Conservation (phyloP, 257 asterid species). For the Capsicum rhomboideum region DNA sequence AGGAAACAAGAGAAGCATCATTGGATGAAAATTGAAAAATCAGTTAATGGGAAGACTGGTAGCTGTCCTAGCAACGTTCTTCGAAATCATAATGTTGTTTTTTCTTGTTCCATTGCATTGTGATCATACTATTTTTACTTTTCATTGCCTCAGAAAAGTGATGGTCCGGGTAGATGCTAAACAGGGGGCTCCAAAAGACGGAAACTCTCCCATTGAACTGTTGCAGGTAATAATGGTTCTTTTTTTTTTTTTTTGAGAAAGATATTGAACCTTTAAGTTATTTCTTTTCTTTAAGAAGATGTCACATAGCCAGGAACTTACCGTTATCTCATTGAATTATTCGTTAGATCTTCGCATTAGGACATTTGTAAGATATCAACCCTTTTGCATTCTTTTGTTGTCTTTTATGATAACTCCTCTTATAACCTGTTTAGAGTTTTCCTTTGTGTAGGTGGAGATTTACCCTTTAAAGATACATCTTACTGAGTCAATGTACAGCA, state of each 20-base stretch:
- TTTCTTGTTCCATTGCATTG: not conserved
- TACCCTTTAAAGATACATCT: slow-evolving; percentile 94
- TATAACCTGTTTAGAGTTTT: not conserved
- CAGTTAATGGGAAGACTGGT: not conserved
- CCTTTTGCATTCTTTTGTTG: not conserved
- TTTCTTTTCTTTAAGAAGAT: not conserved
- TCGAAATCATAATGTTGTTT: not conserved
- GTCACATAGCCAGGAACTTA: not conserved
- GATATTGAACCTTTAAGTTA: not conserved
- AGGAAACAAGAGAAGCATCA: not conserved
- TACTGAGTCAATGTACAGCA: slow-evolving; percentile 83
- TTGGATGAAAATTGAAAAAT: not conserved
- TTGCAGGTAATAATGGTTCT: slow-evolving; percentile 52
- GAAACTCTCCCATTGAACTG: slow-evolving; percentile 82
- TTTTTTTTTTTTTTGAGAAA: not conserved
- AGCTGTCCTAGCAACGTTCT: not conserved
- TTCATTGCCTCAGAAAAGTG: slow-evolving; percentile 59
- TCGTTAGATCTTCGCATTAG: not conserved
- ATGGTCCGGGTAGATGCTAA: slow-evolving; percentile 98
- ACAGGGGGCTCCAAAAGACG: slow-evolving; percentile 96
- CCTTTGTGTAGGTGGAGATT: slow-evolving; percentile 73
- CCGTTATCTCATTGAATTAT: not conserved
- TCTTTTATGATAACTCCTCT: slow-evolving; percentile 1
- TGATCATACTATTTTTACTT: not conserved
- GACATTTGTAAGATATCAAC: not conserved